Conservation (phyloP, 2,329 filamentous ascomycete genomes). For the Aspergillus persii region DNA sequence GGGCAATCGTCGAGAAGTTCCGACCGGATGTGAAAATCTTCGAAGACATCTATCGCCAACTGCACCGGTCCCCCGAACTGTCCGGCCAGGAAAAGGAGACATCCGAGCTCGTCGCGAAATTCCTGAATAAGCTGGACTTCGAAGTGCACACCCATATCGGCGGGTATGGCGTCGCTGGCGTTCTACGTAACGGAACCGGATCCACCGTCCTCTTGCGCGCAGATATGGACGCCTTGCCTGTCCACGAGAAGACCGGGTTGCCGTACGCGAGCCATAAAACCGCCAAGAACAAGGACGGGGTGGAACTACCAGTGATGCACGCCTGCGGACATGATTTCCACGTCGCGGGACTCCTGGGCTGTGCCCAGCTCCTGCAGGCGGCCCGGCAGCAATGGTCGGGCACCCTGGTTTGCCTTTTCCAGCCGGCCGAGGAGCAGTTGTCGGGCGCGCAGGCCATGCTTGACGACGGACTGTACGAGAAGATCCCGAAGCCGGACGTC, state of each 20-base stretch:
- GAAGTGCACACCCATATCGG: slow-evolving; percentile 54
- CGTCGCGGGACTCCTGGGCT: slow-evolving; percentile 57
- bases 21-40: slow-evolving; percentile 46
- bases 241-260: slow-evolving; percentile 56
- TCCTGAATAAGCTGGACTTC: slow-evolving; percentile 42
- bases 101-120: slow-evolving; percentile 43
- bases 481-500: slow-evolving; percentile 56
- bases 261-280: slow-evolving; percentile 53
- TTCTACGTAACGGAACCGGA: slow-evolving; percentile 56
- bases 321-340: slow-evolving; percentile 69
- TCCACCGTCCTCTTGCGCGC: slow-evolving; percentile 58
- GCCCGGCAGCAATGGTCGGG: slow-evolving; percentile 53
- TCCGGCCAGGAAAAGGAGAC: slow-evolving; percentile 56
- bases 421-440: slow-evolving; percentile 62
- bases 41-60: slow-evolving; percentile 55
- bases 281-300: slow-evolving; percentile 47
- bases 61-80: slow-evolving; percentile 57
- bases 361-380: slow-evolving; percentile 49
- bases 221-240: slow-evolving; percentile 62
- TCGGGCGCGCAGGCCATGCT: slow-evolving; percentile 60
- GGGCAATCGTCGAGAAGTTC: slow-evolving; percentile 31
- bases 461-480: slow-evolving; percentile 55
- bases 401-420: slow-evolving; percentile 60
- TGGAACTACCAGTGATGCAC: slow-evolving; percentile 61
- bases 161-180: slow-evolving; percentile 57